Percentiles rank a stretch among this genome's conserved stretches.
phyloP scores from a whole-genome alignment of 2,329 filamentous ascomycete species.

The Didymella pomorum region DNA sequence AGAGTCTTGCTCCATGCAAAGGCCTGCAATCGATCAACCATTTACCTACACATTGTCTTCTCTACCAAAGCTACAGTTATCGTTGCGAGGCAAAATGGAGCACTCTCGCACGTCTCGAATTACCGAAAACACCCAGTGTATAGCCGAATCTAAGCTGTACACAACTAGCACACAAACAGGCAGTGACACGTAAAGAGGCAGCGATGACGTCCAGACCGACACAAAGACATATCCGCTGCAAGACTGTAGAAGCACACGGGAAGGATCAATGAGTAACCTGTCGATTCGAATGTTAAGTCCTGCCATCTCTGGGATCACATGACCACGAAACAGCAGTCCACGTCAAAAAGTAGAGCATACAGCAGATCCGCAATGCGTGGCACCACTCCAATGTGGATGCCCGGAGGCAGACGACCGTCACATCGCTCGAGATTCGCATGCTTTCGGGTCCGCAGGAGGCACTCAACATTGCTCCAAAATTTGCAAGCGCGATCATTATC shows the following conservation, averaged over 20 bases:
- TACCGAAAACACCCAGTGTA: constrained; percentile 11
- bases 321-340: background rate
- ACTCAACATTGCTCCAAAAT: background rate
- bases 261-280: background rate
- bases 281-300: no score
- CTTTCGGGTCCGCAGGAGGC: background rate
- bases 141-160: background rate
- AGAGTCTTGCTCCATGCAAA: background rate
- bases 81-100: background rate
- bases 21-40: background rate
- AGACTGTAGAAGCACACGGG: background rate
- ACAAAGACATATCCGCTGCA: background rate
- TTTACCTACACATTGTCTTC: background rate
- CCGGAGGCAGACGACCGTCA: background rate
- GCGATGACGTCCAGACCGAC: background rate
- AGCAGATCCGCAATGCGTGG: background rate
- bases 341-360: background rate
- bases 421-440: background rate
- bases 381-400: background rate
- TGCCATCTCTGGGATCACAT: no score
- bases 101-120: background rate
- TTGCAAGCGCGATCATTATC: background rate
- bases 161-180: background rate
- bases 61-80: background rate
- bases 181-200: background rate